A percentile compares a stretch with the other conserved stretches of the same genome.
Conservation (phyloP, 495 filamentous ascomycete genomes). For the Hypoxylon lenormandii region DNA sequence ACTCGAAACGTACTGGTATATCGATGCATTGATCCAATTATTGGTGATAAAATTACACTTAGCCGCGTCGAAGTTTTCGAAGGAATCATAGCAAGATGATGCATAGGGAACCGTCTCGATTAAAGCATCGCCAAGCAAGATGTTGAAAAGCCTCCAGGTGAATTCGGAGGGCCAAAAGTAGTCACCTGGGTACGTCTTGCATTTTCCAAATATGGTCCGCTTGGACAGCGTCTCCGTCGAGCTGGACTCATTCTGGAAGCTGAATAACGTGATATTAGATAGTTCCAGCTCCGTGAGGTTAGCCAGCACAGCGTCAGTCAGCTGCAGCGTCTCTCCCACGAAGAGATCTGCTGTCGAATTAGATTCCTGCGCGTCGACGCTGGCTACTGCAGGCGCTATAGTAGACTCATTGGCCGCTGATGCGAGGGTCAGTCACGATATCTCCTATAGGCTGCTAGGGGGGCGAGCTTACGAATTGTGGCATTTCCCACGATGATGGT, state of each 20-base stretch:
- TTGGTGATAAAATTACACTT: slow-evolving; percentile 55
- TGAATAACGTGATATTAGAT: slow-evolving; percentile 47
- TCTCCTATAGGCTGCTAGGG: not conserved
- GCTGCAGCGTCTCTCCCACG: slow-evolving; percentile 56
- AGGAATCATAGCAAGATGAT: slow-evolving; percentile 62
- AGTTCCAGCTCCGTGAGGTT: slow-evolving; percentile 50
- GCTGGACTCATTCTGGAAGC: slow-evolving; percentile 41
- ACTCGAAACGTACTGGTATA: slow-evolving; percentile 40
- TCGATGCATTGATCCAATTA: slow-evolving; percentile 54
- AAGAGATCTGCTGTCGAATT: slow-evolving; percentile 49
- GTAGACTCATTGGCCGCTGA: slow-evolving; percentile 36
- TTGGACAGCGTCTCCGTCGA: slow-evolving; percentile 26
- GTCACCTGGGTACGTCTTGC: slow-evolving; percentile 66
- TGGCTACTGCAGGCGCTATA: slow-evolving; percentile 34
- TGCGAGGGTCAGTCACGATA: slow-evolving; percentile 3
- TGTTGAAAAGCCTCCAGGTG: slow-evolving; percentile 61
- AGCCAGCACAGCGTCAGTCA: slow-evolving; percentile 57
- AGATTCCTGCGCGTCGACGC: slow-evolving; percentile 21
- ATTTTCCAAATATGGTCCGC: slow-evolving; percentile 43
- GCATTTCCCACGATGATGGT: slow-evolving; percentile 31
- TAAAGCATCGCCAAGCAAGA: slow-evolving; percentile 57
- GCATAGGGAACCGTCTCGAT: slow-evolving; percentile 64
- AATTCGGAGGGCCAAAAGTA: slow-evolving; percentile 56
- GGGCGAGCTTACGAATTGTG: slow-evolving; percentile 29
- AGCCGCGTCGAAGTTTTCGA: slow-evolving; percentile 57